Evolutionary conservation across 75 land plant species (phyloP).

Genomic region (Ceratopteris richardii): DNA sequence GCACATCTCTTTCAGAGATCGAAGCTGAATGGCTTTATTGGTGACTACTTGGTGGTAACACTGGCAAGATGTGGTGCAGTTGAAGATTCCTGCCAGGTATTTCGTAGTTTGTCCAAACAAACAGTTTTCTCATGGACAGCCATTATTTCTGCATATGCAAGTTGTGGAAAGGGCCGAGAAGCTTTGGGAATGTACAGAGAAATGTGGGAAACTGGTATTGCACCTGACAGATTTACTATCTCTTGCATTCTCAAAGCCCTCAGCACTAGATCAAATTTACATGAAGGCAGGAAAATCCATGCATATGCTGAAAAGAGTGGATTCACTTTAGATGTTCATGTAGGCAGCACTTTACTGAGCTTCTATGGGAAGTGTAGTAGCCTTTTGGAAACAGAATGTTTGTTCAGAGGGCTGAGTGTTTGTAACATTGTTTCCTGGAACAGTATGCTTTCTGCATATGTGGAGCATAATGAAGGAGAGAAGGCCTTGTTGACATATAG

Average conservation of each 20-base stretch:
- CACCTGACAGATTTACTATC: background rate
- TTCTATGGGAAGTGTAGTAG: background rate
- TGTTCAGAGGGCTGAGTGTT: background rate
- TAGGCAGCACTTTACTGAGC: background rate
- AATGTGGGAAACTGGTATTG: background rate
- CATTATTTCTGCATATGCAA: conserved; percentile 4
- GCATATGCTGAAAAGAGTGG: background rate
- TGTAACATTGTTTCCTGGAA: background rate
- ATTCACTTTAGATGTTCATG: background rate
- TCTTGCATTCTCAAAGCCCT: background rate
- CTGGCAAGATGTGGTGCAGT: conserved; percentile 6
- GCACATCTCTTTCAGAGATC: background rate
- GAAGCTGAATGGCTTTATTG: background rate
- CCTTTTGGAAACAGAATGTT: background rate
- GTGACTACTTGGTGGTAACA: conserved; percentile 6
- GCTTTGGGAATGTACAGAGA: conserved; percentile 4
- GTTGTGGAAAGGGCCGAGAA: conserved; percentile 3
- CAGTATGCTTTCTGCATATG: background rate
- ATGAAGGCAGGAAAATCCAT: background rate
- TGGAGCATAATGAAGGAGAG: background rate
- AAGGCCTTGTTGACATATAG: background rate
- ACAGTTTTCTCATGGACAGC: conserved; percentile 8
- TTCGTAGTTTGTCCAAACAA: conserved; percentile 1
- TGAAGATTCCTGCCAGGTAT: conserved; percentile 3
- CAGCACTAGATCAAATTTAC: background rate